Percentiles rank a stretch among this genome's conserved stretches.
phyloP scores from a whole-genome alignment of 176 grass and related monocot species.

The Bothriochloa decipiens region DNA sequence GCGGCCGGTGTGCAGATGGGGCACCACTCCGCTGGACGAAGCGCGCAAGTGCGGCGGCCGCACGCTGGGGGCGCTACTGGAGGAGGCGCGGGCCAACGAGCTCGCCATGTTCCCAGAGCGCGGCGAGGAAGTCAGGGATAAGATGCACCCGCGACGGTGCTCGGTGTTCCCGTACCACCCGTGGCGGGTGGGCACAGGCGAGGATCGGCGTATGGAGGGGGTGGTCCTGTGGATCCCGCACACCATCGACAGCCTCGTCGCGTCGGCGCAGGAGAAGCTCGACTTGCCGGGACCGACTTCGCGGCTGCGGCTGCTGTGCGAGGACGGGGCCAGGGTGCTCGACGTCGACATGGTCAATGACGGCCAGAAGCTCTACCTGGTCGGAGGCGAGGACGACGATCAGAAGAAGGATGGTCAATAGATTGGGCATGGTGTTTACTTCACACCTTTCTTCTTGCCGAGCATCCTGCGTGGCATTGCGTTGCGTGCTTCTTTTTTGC shows the following conservation, averaged over 20 bases:
- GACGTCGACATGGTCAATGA: slow-evolving; percentile 65
- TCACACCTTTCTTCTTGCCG: background rate
- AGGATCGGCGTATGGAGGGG: slow-evolving; percentile 59
- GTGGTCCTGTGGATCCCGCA: slow-evolving; percentile 75
- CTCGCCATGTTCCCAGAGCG: slow-evolving; percentile 67
- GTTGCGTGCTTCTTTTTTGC: background rate
- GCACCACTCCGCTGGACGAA: slow-evolving; percentile 83
- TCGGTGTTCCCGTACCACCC: slow-evolving; percentile 82
- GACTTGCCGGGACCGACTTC: slow-evolving; percentile 39
- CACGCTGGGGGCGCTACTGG: slow-evolving; percentile 64
- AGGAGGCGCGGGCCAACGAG: slow-evolving; percentile 63
- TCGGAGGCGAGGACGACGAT: slow-evolving; percentile 42
- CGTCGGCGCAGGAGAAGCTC: slow-evolving; percentile 63
- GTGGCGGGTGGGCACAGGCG: slow-evolving; percentile 44
- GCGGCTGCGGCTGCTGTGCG: slow-evolving; percentile 52
- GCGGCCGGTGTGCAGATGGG: slow-evolving; percentile 60
- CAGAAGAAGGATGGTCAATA: background rate
- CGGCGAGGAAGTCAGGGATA: slow-evolving; percentile 64
- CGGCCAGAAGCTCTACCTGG: slow-evolving; percentile 71
- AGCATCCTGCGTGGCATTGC: background rate
- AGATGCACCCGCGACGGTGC: slow-evolving; percentile 67
- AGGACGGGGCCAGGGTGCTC: slow-evolving; percentile 66
- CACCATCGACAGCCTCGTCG: slow-evolving; percentile 62
- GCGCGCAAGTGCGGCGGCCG: slow-evolving; percentile 66
- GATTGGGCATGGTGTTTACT: background rate